phyloP scores from a whole-genome alignment of 768 basidiomycete genomes.

The Ramaria rubella region DNA sequence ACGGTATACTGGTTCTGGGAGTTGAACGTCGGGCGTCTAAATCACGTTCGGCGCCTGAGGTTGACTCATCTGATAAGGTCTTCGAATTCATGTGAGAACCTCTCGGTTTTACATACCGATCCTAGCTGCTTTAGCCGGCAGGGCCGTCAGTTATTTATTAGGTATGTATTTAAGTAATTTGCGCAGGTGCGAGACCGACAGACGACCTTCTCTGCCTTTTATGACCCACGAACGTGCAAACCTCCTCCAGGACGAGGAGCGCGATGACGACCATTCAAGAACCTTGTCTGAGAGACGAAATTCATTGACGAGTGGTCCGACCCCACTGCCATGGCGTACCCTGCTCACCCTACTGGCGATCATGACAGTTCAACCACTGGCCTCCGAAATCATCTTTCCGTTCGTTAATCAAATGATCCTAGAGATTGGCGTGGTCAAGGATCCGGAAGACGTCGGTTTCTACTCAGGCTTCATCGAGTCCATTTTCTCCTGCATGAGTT shows the following conservation, averaged over 20 bases:
- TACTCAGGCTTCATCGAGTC: slow-evolving; percentile 17
- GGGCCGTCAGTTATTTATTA: not conserved
- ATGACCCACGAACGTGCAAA: not conserved
- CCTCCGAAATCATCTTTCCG: slow-evolving; percentile 11
- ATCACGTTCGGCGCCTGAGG: no score
- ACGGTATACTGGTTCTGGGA: no score
- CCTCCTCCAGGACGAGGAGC: not conserved
- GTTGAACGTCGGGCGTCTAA: no score
- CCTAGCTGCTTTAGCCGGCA: not conserved
- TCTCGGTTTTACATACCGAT: no score
- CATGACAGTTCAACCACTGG: slow-evolving; percentile 9
- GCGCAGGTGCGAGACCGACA: no score
- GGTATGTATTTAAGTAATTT: not conserved
- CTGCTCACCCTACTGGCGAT: slow-evolving; percentile 7
- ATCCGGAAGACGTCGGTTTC: slow-evolving; percentile 18
- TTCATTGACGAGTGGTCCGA: not conserved
- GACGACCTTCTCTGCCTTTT: not conserved
- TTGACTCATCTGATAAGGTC: no score
- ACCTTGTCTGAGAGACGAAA: not conserved
- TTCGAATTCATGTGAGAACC: no score
- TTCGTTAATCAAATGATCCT: slow-evolving; percentile 17
- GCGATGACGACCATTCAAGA: no score
- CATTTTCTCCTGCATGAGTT: slow-evolving; percentile 8
- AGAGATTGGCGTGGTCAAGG: slow-evolving; percentile 15
- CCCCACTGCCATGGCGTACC: slow-evolving; percentile 14